A percentile compares a stretch with the other conserved stretches of the same genome.
These are phyloP conservation scores for Rosa persica DNA, from an alignment of 306 rosid genomes.

Conservation along the genomic window DNA sequence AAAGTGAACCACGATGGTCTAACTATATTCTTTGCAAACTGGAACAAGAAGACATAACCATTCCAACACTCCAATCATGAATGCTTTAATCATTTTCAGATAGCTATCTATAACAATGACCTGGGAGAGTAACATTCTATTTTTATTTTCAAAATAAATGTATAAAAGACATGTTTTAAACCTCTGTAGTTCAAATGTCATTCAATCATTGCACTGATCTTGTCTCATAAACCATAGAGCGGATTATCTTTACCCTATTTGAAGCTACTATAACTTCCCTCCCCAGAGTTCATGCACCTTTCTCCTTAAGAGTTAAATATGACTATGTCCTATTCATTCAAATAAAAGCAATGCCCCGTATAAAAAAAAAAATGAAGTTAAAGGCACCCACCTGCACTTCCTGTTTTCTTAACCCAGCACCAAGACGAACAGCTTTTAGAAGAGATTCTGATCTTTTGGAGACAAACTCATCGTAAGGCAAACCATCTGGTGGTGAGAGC, in stretches of 20 bases:
- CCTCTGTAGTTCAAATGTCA: not conserved
- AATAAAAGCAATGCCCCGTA: not conserved
- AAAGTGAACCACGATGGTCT: not conserved
- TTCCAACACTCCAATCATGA: not conserved
- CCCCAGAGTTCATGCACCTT: not conserved
- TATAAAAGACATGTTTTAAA: not conserved
- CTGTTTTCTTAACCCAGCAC: conserved; percentile 63
- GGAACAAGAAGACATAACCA: not conserved
- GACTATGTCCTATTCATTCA: not conserved
- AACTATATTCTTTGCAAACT: not conserved
- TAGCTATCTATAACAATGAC: not conserved
- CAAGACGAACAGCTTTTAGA: conserved; percentile 51
- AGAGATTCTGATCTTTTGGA: conserved; percentile 88
- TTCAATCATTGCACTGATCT: not conserved
- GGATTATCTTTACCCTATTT: not conserved
- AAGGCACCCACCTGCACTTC: conserved; percentile 43
- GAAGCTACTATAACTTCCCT: not conserved
- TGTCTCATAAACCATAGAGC: not conserved
- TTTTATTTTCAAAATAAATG: not conserved
- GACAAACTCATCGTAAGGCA: conserved; percentile 80
- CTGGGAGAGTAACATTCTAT: not conserved
- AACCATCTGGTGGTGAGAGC: conserved; percentile 89
- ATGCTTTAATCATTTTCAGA: not conserved
- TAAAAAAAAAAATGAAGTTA: not conserved
- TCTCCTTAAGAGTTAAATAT: not conserved